Evolutionary conservation across 805 yeast species (phyloP).

Genomic region (Teunomyces atbi): DNA sequence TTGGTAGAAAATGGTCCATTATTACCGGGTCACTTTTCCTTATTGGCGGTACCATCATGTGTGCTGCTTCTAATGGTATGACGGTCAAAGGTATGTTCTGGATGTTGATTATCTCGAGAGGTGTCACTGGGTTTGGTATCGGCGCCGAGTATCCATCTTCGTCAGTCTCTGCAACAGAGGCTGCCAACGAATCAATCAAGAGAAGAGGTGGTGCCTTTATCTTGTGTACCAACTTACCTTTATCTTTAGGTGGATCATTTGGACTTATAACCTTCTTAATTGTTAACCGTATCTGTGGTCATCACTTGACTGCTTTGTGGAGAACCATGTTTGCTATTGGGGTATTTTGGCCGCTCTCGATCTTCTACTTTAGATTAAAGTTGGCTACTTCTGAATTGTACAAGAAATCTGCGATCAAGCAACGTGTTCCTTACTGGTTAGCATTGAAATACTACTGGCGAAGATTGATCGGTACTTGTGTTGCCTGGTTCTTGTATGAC

Average conservation of each 20-base stretch:
- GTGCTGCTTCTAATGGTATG: constrained; percentile 68
- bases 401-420: constrained; percentile 61
- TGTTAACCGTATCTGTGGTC: constrained; percentile 55
- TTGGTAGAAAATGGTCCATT: constrained; percentile 73
- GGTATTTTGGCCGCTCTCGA: constrained; percentile 65
- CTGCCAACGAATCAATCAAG: constrained; percentile 65
- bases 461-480: constrained; percentile 66
- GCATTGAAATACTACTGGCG: constrained; percentile 68
- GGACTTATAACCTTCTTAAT: constrained; percentile 66
- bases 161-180: constrained; percentile 66
- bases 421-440: constrained; percentile 52
- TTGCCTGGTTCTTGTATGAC: constrained; percentile 78
- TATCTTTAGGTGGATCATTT: constrained; percentile 78
- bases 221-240: constrained; percentile 69
- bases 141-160: constrained; percentile 78
- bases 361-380: constrained; percentile 68
- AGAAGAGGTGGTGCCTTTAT: constrained; percentile 66
- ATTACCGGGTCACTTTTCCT: constrained; percentile 59
- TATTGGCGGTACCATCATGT: constrained; percentile 61
- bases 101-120: constrained; percentile 74
- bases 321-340: constrained; percentile 68
- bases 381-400: constrained; percentile 67
- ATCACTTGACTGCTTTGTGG: constrained; percentile 53
- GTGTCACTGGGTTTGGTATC: constrained; percentile 74
- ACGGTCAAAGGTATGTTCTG: constrained; percentile 65